Percentiles rank a stretch among this genome's conserved stretches.
Conservation (phyloP, 2,329 filamentous ascomycete species). For the Huntiella savannae region DNA sequence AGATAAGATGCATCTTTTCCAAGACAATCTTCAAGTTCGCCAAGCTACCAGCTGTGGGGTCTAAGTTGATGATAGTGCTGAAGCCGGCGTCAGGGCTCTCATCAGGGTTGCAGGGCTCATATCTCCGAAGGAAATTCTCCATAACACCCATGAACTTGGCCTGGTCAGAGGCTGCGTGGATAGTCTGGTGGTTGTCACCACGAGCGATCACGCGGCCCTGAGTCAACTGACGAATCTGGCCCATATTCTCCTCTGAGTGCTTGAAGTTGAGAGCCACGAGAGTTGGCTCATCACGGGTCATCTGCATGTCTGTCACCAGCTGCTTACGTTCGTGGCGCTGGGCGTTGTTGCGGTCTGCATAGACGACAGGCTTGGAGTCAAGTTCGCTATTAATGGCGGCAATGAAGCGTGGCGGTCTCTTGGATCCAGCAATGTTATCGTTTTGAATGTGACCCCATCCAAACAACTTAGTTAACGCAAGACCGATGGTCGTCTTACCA, state of each 20-base stretch:
- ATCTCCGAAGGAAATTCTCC: constrained; percentile 79
- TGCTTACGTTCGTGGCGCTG: constrained; percentile 74
- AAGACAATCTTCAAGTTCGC: constrained; percentile 71
- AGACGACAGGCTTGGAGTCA: constrained; percentile 47
- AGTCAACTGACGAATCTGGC: constrained; percentile 55
- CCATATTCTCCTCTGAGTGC: constrained; percentile 58
- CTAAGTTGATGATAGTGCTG: constrained; percentile 67
- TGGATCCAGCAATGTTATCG: constrained; percentile 74
- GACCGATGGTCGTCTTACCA: constrained; percentile 82
- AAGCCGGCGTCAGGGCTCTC: constrained; percentile 61
- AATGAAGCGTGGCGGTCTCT: constrained; percentile 52
- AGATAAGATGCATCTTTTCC: constrained; percentile 49
- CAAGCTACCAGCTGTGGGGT: constrained; percentile 58
- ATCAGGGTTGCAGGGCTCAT: constrained; percentile 54
- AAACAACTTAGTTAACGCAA: constrained; percentile 67
- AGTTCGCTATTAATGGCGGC: constrained; percentile 48
- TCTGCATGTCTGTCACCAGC: constrained; percentile 58
- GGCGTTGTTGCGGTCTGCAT: constrained; percentile 91
- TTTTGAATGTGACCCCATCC: constrained; percentile 90
- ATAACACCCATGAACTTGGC: constrained; percentile 74
- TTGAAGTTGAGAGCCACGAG: constrained; percentile 80
- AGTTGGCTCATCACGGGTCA: constrained; percentile 41
- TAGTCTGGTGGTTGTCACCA: constrained; percentile 95
- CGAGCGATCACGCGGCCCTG: constrained; percentile 61
- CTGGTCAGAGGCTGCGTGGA: constrained; percentile 59